Evolutionary conservation across 73 alveolate species (phyloP), one percentile per base, ranked within the genome.

Genomic region (Symbiodinium natans): DNA sequence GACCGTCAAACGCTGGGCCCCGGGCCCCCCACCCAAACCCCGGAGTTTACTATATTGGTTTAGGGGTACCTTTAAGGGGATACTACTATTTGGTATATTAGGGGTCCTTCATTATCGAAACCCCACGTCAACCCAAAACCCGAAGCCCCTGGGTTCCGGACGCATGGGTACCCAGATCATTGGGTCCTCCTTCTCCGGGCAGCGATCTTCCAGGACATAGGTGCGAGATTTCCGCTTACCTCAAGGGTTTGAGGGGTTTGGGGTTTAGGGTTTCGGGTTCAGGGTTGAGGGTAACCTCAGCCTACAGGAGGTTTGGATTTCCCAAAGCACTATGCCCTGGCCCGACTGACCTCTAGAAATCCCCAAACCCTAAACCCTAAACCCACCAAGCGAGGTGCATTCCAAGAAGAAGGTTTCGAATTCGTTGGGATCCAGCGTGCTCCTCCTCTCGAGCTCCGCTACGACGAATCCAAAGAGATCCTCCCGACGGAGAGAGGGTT

Each of bases 391-490:
- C 13, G 4, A n/a, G 40, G 43, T 41, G 48, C 95, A 88, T 39
- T 88, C 95, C 95, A 88, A 52, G 95, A 88, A 88, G 86, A 59
- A 73, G 41, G 48, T 39, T 39, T 88, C 95, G 41, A 88, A 88
- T 56, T 59, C 95, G 42, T 29, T 41, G 54, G 40, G 93, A 27
- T n/a, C 75, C 46, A 41, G 39, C 75, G 52, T 54, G 43, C 74
- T 83, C 86, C 40, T 56, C 73, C 42, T 54, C 43, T 88, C 86
- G 74, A 88, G 74, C 42, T 88, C 95, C 1, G 95, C 82, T 34
- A 88, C 85, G 39, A 88, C 95, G 46, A 83, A 56, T 23, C 95
- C 95, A 31, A 88, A 88, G 74, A 88, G 95, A 77, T 88, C 95
- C 92, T 83, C 7, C 56, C 46, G n/a, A n/a, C n/a, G n/a, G n/a